Base-by-base conservation (phyloP, 805 yeast species). In the Candida rishiriensis region DNA sequence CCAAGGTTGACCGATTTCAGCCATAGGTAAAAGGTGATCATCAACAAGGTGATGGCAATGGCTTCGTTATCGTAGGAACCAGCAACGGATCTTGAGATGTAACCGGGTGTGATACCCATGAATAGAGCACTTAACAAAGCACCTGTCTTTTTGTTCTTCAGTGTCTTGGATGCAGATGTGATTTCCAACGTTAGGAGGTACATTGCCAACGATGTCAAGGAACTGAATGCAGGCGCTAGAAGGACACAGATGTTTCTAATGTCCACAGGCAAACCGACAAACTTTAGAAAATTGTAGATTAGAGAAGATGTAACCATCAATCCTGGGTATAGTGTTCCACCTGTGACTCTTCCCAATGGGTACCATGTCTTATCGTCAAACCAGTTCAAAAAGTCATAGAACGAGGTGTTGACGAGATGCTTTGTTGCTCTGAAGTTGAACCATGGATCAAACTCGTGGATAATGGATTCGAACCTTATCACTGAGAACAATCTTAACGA, bases 51-150 rank as follows among this genome's bases (percentile, higher is more conserved):
- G 64, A 93, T 93, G 38, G 99, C 97, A 67, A 93, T 93, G 41
- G 99, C 99, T 71, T 93, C 99, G 66, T 93, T 93, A 73, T 95
- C 99, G 63, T 93, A 93, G 13, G 97, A 87, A 30, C 99, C 99
- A 12, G 99, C 99, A 42, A 93, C 99, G 2, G 97, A 90, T 65
- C 99, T 80, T 40, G 97, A 89, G 56, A 93, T 95, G 66, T 93
- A 95, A 46, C 99, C 99, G 6, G 99, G 99, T 1, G 97, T 97
- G 69, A 93, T 90, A 38, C 95, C 97, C 79, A 93, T 88, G 66
- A 93, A 93, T 12, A 86, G 81, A 14, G 97, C 99, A 40, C 96
- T 87, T 51, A 93, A 71, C 47, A 93, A 69, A 7, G 98, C 99
- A 4, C 97, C 95, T 37, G 88, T 79, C 35, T 57, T 53, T 34